Evolutionary conservation across 305 asterid genomes (phyloP).

Genomic region (Fraxinus platypoda): DNA sequence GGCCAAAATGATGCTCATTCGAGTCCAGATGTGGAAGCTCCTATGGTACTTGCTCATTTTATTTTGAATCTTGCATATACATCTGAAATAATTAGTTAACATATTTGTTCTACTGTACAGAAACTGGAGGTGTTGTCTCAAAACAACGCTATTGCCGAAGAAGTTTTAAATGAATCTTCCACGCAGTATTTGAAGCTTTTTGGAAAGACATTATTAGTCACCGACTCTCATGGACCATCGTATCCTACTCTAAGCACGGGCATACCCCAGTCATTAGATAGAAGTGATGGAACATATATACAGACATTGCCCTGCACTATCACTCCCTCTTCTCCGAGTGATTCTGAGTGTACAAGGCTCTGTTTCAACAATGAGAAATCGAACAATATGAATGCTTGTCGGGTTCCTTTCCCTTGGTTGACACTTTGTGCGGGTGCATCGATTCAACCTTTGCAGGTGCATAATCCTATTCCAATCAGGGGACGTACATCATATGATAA

Average conservation of each 20-base stretch:
- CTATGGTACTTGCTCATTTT: conserved; percentile 36
- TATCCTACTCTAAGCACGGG: conserved; percentile 14
- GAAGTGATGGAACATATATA: conserved; percentile 19
- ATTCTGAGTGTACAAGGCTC: conserved; percentile 24
- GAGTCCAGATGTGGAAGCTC: conserved; percentile 41
- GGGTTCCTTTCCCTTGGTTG: conserved; percentile 44
- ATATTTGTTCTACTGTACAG: conserved; percentile 22
- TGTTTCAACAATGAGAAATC: conserved; percentile 19
- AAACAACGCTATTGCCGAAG: neutral
- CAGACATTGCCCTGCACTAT: conserved; percentile 26
- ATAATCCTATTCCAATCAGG: conserved; percentile 53
- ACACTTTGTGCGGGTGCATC: conserved; percentile 31
- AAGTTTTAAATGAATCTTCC: conserved; percentile 30
- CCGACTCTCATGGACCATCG: conserved; percentile 31
- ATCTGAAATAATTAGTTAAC: neutral
- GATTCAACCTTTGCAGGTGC: conserved; percentile 33
- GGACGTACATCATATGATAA: conserved; percentile 21
- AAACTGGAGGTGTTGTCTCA: conserved; percentile 31
- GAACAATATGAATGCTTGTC: neutral
- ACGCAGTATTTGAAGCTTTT: conserved; percentile 61
- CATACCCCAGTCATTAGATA: conserved; percentile 21
- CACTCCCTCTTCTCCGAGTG: conserved; percentile 21
- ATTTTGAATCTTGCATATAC: neutral
- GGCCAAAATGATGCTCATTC: conserved; percentile 38
- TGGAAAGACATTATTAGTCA: conserved; percentile 67